A percentile compares a stretch with the other conserved stretches of the same genome.
Conservation (phyloP, 495 filamentous ascomycete species). For the Annulohypoxylon moriforme region DNA sequence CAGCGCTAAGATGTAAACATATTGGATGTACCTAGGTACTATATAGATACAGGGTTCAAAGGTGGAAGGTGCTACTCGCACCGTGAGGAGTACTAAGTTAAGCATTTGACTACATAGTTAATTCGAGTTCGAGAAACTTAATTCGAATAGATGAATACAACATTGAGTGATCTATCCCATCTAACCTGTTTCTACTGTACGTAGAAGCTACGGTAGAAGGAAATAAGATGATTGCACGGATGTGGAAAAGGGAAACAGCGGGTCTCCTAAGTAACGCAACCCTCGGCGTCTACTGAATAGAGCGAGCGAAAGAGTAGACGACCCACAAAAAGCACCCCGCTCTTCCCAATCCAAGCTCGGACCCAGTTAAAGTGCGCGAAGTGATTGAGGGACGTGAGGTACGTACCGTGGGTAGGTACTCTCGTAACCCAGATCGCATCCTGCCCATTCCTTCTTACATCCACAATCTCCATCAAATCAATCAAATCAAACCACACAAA, state of each 20-base stretch:
- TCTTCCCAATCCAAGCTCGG: constrained; percentile 24
- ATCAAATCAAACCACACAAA: constrained; percentile 42
- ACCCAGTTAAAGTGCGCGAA: not conserved
- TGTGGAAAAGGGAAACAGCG: constrained; percentile 27
- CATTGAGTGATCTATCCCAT: too few species aligned
- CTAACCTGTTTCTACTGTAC: too few species aligned
- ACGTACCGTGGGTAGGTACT: constrained; percentile 15
- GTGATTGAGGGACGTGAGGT: not conserved
- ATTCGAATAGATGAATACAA: too few species aligned
- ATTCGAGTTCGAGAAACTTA: too few species aligned
- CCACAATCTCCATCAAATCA: constrained; percentile 37
- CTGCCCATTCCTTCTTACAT: constrained; percentile 34
- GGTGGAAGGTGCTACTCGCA: too few species aligned
- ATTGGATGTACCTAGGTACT: too few species aligned
- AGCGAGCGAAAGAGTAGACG: constrained; percentile 1
- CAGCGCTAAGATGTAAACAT: constrained; percentile 14
- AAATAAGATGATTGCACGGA: constrained; percentile 7
- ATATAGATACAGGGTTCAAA: too few species aligned
- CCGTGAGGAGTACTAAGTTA: too few species aligned
- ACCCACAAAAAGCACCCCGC: constrained; percentile 34
- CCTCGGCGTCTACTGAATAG: constrained; percentile 44
- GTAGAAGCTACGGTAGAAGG: not conserved
- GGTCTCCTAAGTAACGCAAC: constrained; percentile 46
- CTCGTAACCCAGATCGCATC: constrained; percentile 38
- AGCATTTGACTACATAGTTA: too few species aligned